Evolutionary conservation across 2,329 filamentous ascomycete genomes (phyloP).

Genomic region (Zymoseptoria pseudotritici): DNA sequence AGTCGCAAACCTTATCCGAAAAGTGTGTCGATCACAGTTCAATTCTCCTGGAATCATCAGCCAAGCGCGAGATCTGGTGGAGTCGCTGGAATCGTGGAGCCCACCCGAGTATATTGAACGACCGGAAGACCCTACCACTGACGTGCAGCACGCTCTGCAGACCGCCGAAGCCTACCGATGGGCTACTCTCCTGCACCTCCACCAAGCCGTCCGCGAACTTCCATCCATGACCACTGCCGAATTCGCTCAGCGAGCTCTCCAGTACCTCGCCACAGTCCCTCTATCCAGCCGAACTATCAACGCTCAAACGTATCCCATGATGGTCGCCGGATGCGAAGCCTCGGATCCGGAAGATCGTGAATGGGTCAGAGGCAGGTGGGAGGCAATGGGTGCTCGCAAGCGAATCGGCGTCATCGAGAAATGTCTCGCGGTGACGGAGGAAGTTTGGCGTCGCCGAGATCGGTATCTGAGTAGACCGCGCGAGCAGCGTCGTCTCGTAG

Average conservation of each 20-base stretch:
- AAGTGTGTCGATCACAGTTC: constrained; percentile 47
- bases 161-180: constrained; percentile 61
- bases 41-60: constrained; percentile 56
- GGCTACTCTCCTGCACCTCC: constrained; percentile 59
- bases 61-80: constrained; percentile 55
- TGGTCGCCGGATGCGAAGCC: constrained; percentile 60
- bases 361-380: constrained; percentile 59
- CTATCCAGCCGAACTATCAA: constrained; percentile 56
- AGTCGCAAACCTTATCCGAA: constrained; percentile 59
- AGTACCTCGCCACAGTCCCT: constrained; percentile 57
- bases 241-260: constrained; percentile 55
- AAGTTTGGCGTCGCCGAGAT: constrained; percentile 61
- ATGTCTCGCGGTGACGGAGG: constrained; percentile 56
- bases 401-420: constrained; percentile 62
- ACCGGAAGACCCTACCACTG: constrained; percentile 56
- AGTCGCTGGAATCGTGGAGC: constrained; percentile 54
- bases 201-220: constrained; percentile 62
- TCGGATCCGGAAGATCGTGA: constrained; percentile 51
- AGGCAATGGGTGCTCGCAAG: constrained; percentile 52
- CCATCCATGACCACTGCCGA: constrained; percentile 51
- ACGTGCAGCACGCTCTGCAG: constrained; percentile 57
- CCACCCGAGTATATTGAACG: constrained; percentile 51
- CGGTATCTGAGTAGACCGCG: constrained; percentile 35
- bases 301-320: constrained; percentile 62
- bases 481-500: constrained; percentile 25